Conservation (phyloP, 306 rosid species). For the Styphnolobium japonicum region DNA sequence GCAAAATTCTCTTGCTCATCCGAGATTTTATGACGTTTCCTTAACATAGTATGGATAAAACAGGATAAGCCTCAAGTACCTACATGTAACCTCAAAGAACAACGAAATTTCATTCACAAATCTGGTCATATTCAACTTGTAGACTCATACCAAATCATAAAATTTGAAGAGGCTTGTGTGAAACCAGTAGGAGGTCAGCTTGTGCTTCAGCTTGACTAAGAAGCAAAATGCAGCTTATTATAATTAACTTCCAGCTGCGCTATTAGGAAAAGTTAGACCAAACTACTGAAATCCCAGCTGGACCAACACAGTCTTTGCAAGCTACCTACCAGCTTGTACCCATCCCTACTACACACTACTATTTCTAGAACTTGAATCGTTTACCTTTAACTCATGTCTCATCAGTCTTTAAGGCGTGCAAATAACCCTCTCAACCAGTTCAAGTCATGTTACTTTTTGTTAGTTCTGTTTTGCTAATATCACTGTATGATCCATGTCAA, state of each 20-base stretch:
- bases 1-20: neutral
- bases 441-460: neutral
- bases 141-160: neutral
- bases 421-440: neutral
- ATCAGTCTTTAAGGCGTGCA: neutral
- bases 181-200: slow-evolving; percentile 12
- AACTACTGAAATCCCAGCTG: neutral
- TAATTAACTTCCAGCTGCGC: neutral
- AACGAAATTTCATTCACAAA: neutral
- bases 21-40: neutral
- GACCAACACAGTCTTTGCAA: neutral
- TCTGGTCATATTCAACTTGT: neutral
- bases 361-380: neutral
- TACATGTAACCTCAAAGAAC: neutral
- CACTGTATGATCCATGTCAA: neutral
- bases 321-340: slow-evolving; percentile 8
- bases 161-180: slow-evolving; percentile 17
- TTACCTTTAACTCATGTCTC: neutral
- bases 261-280: slow-evolving; percentile 25
- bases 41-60: neutral
- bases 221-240: neutral
- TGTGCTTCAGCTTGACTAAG: neutral
- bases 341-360: neutral
- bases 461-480: neutral
- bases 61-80: neutral